Evolutionary conservation across 208 protist species (phyloP).

Genomic region (Acanthamoeba culbertsoni): DNA sequence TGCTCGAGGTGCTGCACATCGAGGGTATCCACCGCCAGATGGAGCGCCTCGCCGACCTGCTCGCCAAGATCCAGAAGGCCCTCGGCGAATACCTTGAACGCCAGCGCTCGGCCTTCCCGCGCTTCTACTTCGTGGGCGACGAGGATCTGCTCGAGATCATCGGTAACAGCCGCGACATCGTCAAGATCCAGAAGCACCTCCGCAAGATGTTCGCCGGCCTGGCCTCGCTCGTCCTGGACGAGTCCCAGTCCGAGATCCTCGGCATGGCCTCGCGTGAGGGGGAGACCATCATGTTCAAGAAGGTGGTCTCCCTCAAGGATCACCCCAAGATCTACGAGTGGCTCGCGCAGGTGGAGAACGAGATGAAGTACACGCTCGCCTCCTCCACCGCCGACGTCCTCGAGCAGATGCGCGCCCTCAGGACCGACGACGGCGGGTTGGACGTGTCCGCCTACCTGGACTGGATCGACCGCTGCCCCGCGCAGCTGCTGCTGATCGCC

Average conservation of each 20-base stretch:
- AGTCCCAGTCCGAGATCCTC: slow-evolving; percentile 77
- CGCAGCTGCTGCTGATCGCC: slow-evolving; percentile 92
- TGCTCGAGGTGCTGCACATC: slow-evolving; percentile 90
- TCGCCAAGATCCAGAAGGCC: slow-evolving; percentile 95
- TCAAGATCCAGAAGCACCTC: slow-evolving; percentile 96
- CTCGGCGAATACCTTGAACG: slow-evolving; percentile 97
- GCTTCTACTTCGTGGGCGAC: slow-evolving; percentile 99
- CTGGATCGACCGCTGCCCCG: slow-evolving; percentile 90
- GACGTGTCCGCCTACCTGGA: slow-evolving; percentile 67
- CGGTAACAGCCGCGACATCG: slow-evolving; percentile 94
- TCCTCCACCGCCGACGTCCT: slow-evolving; percentile 31
- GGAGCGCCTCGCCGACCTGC: slow-evolving; percentile 90
- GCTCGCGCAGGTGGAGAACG: slow-evolving; percentile 89
- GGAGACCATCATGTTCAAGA: slow-evolving; percentile 90
- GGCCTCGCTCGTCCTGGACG: slow-evolving; percentile 83
- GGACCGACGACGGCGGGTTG: not conserved
- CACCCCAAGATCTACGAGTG: slow-evolving; percentile 92
- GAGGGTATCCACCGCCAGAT: slow-evolving; percentile 88
- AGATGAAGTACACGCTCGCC: slow-evolving; percentile 91
- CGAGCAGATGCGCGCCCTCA: slow-evolving; percentile 44
- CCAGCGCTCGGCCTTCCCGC: slow-evolving; percentile 95
- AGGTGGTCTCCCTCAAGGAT: slow-evolving; percentile 72
- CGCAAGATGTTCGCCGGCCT: slow-evolving; percentile 99
- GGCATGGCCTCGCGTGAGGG: slow-evolving; percentile 92
- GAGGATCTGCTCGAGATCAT: slow-evolving; percentile 99